Base-by-base conservation (phyloP, 2,329 filamentous ascomycete genomes). In the Scleromitrula shiraiana region DNA sequence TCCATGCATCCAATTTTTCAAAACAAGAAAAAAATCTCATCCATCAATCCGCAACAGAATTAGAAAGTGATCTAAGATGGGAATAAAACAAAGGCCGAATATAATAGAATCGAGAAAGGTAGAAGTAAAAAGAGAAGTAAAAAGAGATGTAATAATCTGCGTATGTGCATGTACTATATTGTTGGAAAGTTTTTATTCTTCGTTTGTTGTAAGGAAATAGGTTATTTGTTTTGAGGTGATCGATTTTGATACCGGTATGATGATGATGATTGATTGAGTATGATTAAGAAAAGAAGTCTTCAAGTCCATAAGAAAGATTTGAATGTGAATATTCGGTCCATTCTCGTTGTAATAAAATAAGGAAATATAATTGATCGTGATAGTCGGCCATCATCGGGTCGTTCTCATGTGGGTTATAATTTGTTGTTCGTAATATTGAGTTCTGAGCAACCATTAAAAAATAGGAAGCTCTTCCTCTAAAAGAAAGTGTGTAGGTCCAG, bases 401-500 rank as follows among this genome's bases (percentile, higher is more conserved):
- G n/a, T n/a, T n/a, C n/a, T n/a, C n/a, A n/a, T n/a, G n/a, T n/a
- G n/a, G n/a, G n/a, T n/a, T n/a, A n/a, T 32, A n/a, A 15, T 33
- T 17, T 14, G 30, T 33, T 33, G 30, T 7, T 33, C 52, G 52
- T 51, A 43, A 49, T 39, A 49, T 50, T 41, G 32, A 49, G 35
- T 40, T 43, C 23, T 46, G 30, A 36, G 47, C 39, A 24, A 23
- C 15, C 36, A 38, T 46, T n/a, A n/a, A n/a, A n/a, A n/a, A n/a
- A n/a, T n/a, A n/a, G n/a, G 50, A 26, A 46, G 43, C 40, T 36
- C 32, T 47, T 47, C 48, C 46, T 51, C 41, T 56, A 56, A 60
- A 59, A 46, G 52, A 59, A n/a, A 30, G 19, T 24, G 52, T 55
- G 55, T 55, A 32, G 54, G 56, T 53, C 53, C 53, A 57, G 59